Conservation (phyloP, 331 rosid species). For the Arachis monticola region DNA sequence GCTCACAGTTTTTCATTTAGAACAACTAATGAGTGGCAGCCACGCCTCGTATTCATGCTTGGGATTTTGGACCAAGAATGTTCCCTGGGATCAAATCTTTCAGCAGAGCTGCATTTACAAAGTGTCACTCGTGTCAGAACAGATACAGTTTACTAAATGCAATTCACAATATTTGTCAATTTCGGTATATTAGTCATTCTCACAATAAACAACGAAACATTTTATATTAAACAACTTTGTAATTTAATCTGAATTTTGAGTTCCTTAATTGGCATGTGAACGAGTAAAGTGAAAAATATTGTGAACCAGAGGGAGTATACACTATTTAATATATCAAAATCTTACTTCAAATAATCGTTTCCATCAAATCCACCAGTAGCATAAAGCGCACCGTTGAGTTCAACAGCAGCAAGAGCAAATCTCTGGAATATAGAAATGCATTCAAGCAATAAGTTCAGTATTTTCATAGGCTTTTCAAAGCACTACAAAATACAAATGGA, state of each 20-base stretch:
- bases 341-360: constrained; percentile 71
- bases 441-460: constrained; percentile 20
- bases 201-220: too few relatives aligned
- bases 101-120: constrained; percentile 66
- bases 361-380: constrained; percentile 95
- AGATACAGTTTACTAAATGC: not conserved
- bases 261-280: too few relatives aligned
- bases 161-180: too few relatives aligned
- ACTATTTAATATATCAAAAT: not conserved
- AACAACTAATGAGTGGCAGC: constrained; percentile 50
- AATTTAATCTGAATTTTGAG: too few relatives aligned
- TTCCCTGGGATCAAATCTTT: constrained; percentile 86
- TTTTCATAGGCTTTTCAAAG: constrained; percentile 18
- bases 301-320: too few relatives aligned
- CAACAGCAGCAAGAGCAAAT: constrained; percentile 80
- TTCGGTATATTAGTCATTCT: too few relatives aligned
- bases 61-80: constrained; percentile 73
- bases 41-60: constrained; percentile 52
- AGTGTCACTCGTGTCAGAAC: constrained; percentile 29
- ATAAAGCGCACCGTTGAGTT: constrained; percentile 71
- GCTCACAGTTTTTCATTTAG: constrained; percentile 47
- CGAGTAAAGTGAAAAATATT: too few relatives aligned
- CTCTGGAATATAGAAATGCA: constrained; percentile 59
- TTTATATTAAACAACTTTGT: too few relatives aligned
- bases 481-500: not conserved